Evolutionary conservation across 306 rosid genomes (phyloP), one percentile per base, ranked within the genome.

Genomic region (Hippophae tibetana): DNA sequence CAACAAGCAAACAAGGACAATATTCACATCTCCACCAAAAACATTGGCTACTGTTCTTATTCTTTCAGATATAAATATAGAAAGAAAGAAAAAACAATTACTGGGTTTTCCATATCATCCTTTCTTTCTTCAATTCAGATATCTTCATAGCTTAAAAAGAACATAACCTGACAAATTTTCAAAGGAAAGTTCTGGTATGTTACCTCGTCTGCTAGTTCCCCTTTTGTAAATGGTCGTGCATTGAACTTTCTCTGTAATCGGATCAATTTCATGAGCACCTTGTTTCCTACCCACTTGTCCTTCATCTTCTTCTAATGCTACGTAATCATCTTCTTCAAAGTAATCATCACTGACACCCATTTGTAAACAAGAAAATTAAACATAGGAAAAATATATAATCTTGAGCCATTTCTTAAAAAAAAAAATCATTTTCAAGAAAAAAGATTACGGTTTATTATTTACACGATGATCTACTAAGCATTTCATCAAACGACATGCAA

Each of bases 191-290:
- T 47, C 9, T 3, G 58, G 44, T 14, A 14, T 42, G 4, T 55
- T 54, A 74, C 83, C 76, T 67, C 55, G 62, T 67, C 71, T 78
- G 9, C 42, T 5, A 10, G 76, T 5, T 57, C 56, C 67, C 45
- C 64, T 55, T 43, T 62, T 78, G 53, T 66, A 66, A 13, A 62
- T 56, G 44, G 50, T 48, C 58, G 63, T 52, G 60, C 71, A 67
- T 51, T 50, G 74, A 63, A 78, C 51, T 42, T 42, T 74, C 47
- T 63, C 70, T 11, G 58, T 48, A 5, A 65, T 42, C 12, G 43
- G 69, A 49, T 74, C 83, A 54, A 61, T 62, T 54, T 57, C 76
- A 46, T 25, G 47, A 10, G 38, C 54, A 26, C 58, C 69, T 18
- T 68, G 59, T 13, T 42, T 45, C 14, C 8, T 13, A 61, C 40